Evolutionary conservation across 1,139 yeast species (phyloP), one percentile per base, ranked within the genome.

Genomic region (Spencermartinsiella ligniputridi): DNA sequence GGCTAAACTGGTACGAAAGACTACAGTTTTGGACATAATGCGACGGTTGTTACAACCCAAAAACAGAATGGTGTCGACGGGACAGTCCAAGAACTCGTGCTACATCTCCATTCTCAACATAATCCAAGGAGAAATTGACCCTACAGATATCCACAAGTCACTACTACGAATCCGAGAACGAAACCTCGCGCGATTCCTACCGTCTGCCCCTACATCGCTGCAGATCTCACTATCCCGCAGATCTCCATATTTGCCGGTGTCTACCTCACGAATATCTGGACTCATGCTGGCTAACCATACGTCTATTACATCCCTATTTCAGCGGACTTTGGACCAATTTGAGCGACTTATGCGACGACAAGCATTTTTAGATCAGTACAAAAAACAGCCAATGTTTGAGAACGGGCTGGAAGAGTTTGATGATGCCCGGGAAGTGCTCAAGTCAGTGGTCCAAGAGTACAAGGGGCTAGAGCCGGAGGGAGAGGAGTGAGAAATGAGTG

Each of bases 351-450:
- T 86, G 54, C 79, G 79, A 46, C 74, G 95, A 48, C 81, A 80
- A 45, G 98, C 98, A 0, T 92, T 90, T 60, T 68, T 92, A 49
- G 92, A 86, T 51, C 84, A 83, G 45, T 92, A 88, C 64, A 71
- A 78, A 24, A 81, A 70, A 56, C 72, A 72, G 52, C 71, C 71
- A 25, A 63, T 76, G 68, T 78, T 79, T 54, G 75, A 74, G 47
- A 80, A 80, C 57, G 85, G 85, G 3, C 70, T 84, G 57, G 88
- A 79, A 20, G 87, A 87, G 64, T 92, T 92, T 59, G 77, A 75
- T 44, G 95, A 86, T 46, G 81, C 96, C 40, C 71, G 89, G 48
- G 95, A 85, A 52, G 75, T 79, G 13, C 84, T 89, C 1, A 75
- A 76, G 38, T 70, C 74, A 16, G 77, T 86, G 16, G 79, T 90